Percentiles rank a stretch among this genome's conserved stretches.
Conservation (phyloP, 176 grass and related monocot genomes). For the Cymbopogon citratus region DNA sequence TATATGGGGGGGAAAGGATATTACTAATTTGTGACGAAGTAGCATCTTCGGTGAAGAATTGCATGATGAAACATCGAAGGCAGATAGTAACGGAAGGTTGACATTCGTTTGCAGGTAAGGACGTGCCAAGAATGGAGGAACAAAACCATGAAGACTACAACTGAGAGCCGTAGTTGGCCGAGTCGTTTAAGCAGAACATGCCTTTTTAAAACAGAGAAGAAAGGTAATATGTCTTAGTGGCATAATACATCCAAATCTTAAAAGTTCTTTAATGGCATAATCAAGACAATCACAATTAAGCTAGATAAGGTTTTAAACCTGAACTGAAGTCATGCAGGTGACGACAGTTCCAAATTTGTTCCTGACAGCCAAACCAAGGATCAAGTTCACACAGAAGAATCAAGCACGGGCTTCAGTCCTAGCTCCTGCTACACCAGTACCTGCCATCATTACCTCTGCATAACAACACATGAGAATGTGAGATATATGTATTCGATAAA, state of each 20-base stretch:
- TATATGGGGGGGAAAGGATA: constrained; percentile 12
- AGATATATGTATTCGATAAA: neutral
- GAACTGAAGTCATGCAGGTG: constrained; percentile 83
- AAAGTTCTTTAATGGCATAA: constrained; percentile 29
- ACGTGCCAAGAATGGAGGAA: constrained; percentile 56
- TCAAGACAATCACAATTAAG: constrained; percentile 30
- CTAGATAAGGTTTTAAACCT: constrained; percentile 82
- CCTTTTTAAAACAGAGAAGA: constrained; percentile 83
- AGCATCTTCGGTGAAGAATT: constrained; percentile 36
- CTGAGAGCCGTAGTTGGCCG: constrained; percentile 55
- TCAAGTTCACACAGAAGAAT: constrained; percentile 26
- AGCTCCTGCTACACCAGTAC: constrained; percentile 59
- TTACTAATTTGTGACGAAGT: constrained; percentile 42
- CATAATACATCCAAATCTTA: constrained; percentile 48
- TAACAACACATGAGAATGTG: constrained; percentile 2
- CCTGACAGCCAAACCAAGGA: constrained; percentile 43
- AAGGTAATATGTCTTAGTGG: constrained; percentile 79
- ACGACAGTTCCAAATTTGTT: constrained; percentile 47
- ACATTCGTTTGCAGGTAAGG: constrained; percentile 31
- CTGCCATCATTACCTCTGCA: constrained; percentile 39
- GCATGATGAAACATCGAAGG: constrained; percentile 22
- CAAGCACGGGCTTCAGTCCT: constrained; percentile 13
- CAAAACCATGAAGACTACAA: constrained; percentile 75
- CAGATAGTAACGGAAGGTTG: constrained; percentile 33
- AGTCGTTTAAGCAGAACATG: constrained; percentile 70